phyloP scores from a whole-genome alignment of 2,329 filamentous ascomycete species.

The Cladosporium sp. region DNA sequence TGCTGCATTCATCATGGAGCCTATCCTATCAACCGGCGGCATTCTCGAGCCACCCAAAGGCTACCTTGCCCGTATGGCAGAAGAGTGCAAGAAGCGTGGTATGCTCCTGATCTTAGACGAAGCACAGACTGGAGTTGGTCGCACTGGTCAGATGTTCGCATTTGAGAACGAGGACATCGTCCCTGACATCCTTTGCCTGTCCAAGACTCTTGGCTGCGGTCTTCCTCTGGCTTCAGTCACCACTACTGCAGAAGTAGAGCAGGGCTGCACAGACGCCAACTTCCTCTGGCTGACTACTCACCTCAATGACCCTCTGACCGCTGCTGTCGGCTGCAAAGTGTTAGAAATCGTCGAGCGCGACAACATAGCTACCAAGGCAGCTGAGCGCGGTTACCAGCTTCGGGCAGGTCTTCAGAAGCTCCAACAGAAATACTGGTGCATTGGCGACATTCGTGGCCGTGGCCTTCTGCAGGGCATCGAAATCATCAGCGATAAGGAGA shows the following conservation, averaged over 20 bases:
- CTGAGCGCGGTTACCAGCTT: slow-evolving; percentile 17
- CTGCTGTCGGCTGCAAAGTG: slow-evolving; percentile 24
- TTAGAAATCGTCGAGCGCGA: slow-evolving; percentile 24
- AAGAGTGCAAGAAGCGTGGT: slow-evolving; percentile 27
- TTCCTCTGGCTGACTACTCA: slow-evolving; percentile 25
- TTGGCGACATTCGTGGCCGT: slow-evolving; percentile 23
- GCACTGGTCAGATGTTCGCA: slow-evolving; percentile 30
- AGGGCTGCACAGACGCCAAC: slow-evolving; percentile 13
- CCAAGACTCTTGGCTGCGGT: slow-evolving; percentile 24
- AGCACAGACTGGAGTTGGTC: slow-evolving; percentile 34
- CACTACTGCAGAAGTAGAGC: slow-evolving; percentile 20
- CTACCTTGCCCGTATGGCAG: slow-evolving; percentile 9
- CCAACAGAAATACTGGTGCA: slow-evolving; percentile 23
- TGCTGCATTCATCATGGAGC: slow-evolving; percentile 60
- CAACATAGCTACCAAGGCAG: slow-evolving; percentile 16
- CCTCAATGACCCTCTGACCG: slow-evolving; percentile 24
- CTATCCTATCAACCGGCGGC: slow-evolving; percentile 56
- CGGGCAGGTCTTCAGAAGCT: slow-evolving; percentile 18
- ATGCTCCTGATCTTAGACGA: slow-evolving; percentile 38
- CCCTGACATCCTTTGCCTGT: slow-evolving; percentile 43
- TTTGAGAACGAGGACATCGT: slow-evolving; percentile 28
- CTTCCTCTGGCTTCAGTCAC: slow-evolving; percentile 21
- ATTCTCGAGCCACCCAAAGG: slow-evolving; percentile 15
- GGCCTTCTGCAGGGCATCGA: slow-evolving; percentile 23
- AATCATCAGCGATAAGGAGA: slow-evolving; percentile 18